Evolutionary conservation across 805 yeast genomes (phyloP).

Genomic region (Kluyveromyces lactis): DNA sequence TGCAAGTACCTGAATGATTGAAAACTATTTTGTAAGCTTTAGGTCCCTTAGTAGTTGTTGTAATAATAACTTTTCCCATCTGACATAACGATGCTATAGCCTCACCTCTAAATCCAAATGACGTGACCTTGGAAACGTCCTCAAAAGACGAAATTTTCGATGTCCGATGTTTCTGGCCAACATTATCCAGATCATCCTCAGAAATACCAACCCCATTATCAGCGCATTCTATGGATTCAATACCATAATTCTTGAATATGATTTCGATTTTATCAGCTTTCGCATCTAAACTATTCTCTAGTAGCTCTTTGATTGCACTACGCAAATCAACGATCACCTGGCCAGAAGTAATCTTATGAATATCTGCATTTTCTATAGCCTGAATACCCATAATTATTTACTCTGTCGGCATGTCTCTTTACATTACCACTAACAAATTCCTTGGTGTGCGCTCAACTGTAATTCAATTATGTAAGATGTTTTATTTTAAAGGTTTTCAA

Average conservation of each 20-base stretch:
- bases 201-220: constrained; percentile 67
- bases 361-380: constrained; percentile 42
- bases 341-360: constrained; percentile 79
- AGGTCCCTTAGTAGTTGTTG: constrained; percentile 47
- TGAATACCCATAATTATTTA: constrained; percentile 13
- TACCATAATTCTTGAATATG: constrained; percentile 60
- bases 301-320: constrained; percentile 73
- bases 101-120: constrained; percentile 77
- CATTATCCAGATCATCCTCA: constrained; percentile 39
- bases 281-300: constrained; percentile 87
- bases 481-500: too few species aligned
- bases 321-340: constrained; percentile 81
- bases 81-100: constrained; percentile 67
- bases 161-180: constrained; percentile 59
- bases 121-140: constrained; percentile 41
- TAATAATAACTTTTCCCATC: constrained; percentile 42
- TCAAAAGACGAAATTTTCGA: constrained; percentile 54
- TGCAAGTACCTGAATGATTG: constrained; percentile 46
- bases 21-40: constrained; percentile 49
- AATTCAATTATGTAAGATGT: too few species aligned
- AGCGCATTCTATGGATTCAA: constrained; percentile 55
- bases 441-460: too few species aligned
- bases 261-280: constrained; percentile 59
- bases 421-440: too few species aligned
- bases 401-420: too few species aligned